A percentile compares a stretch with the other conserved stretches of the same genome.
Conservation (phyloP, 2,329 filamentous ascomycete species). For the Cercospora sesami region DNA sequence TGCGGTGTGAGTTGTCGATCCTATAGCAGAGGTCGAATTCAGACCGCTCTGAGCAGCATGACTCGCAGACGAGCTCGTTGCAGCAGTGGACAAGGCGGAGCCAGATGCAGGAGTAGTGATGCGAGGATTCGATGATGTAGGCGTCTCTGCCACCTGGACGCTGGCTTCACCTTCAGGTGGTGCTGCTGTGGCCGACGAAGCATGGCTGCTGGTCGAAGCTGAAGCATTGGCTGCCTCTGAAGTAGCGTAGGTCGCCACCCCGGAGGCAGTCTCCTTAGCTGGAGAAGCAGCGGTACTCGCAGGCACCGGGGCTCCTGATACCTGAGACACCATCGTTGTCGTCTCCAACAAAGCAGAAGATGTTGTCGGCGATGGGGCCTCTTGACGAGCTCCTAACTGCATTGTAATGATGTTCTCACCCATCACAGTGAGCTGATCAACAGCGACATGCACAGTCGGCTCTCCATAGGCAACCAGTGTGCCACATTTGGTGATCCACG, state of each 20-base stretch:
- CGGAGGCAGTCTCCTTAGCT: background rate
- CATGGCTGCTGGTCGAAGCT: background rate
- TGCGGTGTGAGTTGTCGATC: background rate
- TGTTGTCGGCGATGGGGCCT: background rate
- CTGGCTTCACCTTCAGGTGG: background rate
- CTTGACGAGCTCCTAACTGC: background rate
- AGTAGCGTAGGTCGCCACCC: background rate
- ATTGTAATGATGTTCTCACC: background rate
- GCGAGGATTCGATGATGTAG: background rate
- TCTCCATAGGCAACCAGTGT: background rate
- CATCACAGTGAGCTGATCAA: slow-evolving; percentile 1
- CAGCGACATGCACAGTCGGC: background rate
- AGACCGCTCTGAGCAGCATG: background rate
- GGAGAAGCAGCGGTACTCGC: background rate
- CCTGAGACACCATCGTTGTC: background rate
- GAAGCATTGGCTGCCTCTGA: background rate
- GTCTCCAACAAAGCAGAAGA: background rate
- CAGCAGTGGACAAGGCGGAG: background rate
- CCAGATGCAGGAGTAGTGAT: background rate
- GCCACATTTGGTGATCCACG: background rate
- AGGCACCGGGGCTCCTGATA: background rate
- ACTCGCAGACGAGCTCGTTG: background rate
- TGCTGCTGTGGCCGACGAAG: background rate
- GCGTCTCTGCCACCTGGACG: background rate
- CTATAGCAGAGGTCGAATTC: background rate